Evolutionary conservation across 1,139 yeast genomes (phyloP), one percentile per base, ranked within the genome.

Genomic region (Blastobotrys niveus): DNA sequence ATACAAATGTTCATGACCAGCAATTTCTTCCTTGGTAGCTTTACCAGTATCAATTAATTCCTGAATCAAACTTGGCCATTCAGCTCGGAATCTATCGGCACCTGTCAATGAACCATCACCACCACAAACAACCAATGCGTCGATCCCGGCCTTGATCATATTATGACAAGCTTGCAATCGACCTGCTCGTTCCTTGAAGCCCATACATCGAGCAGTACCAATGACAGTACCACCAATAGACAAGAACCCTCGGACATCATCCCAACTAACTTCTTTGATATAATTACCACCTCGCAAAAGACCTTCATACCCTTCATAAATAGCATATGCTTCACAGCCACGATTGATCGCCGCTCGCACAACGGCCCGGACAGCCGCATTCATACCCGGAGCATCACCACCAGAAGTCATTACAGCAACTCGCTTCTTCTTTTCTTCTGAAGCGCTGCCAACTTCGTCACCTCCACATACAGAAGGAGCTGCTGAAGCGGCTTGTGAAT

Each of bases 351-450:
- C 95, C 2, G 96, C 77, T 56, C 98, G 76, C 6, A 91, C 95
- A 48, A 91, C 94, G 1, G 96, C 93, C 55, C 98, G 75, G 15
- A 91, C 98, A 41, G 82, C 85, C 2, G 96, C 89, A 64, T 89
- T 88, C 98, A 91, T 91, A 54, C 98, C 98, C 20, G 95, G 98
- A 37, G 97, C 88, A 66, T 89, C 98, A 63, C 98, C 98, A 56
- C 98, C 98, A 1, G 96, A 86, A 1, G 98, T 91, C 91, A 91
- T 86, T 42, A 91, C 93, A 5, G 94, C 98, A 54, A 91, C 84
- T 60, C 82, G 76, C 71, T 79, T 75, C 48, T 54, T 56, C 40
- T 48, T 48, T n/a, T 38, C 45, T n/a, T n/a, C n/a, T n/a, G n/a
- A n/a, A 18, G 36, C 41, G 14, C 29, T 22, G 6, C 21, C 38